Percentiles rank a stretch among this genome's conserved stretches.
Conservation (phyloP, 768 basidiomycete genomes). For the Sistotremastrum suecicum region DNA sequence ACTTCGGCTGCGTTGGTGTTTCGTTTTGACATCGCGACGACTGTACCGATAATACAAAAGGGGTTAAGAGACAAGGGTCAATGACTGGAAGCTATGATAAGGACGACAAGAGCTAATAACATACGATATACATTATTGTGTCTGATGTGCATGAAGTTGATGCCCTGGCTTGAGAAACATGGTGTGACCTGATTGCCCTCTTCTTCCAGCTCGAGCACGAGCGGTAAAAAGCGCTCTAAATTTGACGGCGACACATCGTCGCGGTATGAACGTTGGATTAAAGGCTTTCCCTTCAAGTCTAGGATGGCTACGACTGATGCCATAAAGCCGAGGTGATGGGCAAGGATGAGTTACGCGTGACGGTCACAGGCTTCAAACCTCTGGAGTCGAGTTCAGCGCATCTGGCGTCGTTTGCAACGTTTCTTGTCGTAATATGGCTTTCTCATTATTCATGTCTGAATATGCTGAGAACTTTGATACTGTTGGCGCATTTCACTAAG, state of each 20-base stretch:
- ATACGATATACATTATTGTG: slow-evolving; percentile 94
- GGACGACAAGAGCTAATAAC: slow-evolving; percentile 16
- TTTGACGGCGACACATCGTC: slow-evolving; percentile 87
- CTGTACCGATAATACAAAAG: slow-evolving; percentile 25
- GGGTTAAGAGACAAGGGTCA: background rate
- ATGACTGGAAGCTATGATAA: background rate
- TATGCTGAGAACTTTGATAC: no score
- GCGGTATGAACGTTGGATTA: slow-evolving; percentile 92
- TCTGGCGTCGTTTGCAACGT: no score
- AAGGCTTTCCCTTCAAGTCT: slow-evolving; percentile 95
- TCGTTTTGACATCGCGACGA: slow-evolving; percentile 88
- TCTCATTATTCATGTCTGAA: no score
- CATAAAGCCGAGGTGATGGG: slow-evolving; percentile 18
- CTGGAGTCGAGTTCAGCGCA: no score
- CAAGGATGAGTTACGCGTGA: no score
- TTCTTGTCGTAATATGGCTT: no score
- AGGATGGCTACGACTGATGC: slow-evolving; percentile 80
- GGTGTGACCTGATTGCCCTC: slow-evolving; percentile 93
- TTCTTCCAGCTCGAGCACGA: slow-evolving; percentile 92
- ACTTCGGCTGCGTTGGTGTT: slow-evolving; percentile 94
- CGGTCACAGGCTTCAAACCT: no score
- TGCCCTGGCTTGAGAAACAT: slow-evolving; percentile 86
- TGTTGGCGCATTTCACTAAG: no score
- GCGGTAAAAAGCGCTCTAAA: slow-evolving; percentile 87
- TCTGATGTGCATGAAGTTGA: slow-evolving; percentile 98